phyloP scores from a whole-genome alignment of 2,329 filamentous ascomycete species.

The Ploettnerulaceae sp. region DNA sequence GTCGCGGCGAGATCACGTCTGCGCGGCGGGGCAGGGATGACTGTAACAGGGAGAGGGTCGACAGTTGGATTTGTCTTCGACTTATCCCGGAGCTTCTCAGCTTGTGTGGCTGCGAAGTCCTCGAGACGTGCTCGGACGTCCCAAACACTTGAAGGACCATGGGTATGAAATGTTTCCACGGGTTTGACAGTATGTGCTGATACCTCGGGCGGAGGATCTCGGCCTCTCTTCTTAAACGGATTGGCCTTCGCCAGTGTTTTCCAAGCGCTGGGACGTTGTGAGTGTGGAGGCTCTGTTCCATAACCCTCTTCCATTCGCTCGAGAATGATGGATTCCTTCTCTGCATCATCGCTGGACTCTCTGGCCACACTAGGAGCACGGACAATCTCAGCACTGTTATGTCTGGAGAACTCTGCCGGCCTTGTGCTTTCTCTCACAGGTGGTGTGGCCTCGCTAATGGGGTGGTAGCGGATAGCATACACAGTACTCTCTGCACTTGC shows the following conservation, averaged over 20 bases:
- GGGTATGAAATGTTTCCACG: constrained; percentile 15
- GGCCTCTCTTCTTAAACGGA: constrained; percentile 28
- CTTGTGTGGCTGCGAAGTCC: constrained; percentile 56
- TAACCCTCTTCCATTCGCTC: constrained; percentile 18
- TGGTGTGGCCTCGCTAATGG: constrained; percentile 42
- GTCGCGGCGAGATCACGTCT: constrained; percentile 52
- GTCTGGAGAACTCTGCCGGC: constrained; percentile 15
- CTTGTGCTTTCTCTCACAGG: constrained; percentile 11
- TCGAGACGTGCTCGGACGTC: constrained; percentile 54
- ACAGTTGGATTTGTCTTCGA: constrained; percentile 47
- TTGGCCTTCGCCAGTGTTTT: constrained; percentile 26
- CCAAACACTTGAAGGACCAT: constrained; percentile 40
- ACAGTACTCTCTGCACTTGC: constrained; percentile 60
- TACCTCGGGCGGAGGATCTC: constrained; percentile 32
- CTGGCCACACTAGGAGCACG: constrained; percentile 9
- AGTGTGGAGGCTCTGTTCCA: constrained; percentile 3
- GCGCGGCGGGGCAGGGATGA: constrained; percentile 59
- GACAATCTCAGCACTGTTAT: constrained; percentile 26
- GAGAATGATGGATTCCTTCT: constrained; percentile 22
- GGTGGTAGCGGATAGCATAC: constrained; percentile 58
- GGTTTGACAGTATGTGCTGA: constrained; percentile 27
- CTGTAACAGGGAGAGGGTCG: constrained; percentile 51
- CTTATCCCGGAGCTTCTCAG: constrained; percentile 54
- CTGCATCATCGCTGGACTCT: constrained; percentile 19
- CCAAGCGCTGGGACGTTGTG: constrained; percentile 17